Evolutionary conservation across 495 filamentous ascomycete species (phyloP).

Genomic region (Penicillium flavigenum): DNA sequence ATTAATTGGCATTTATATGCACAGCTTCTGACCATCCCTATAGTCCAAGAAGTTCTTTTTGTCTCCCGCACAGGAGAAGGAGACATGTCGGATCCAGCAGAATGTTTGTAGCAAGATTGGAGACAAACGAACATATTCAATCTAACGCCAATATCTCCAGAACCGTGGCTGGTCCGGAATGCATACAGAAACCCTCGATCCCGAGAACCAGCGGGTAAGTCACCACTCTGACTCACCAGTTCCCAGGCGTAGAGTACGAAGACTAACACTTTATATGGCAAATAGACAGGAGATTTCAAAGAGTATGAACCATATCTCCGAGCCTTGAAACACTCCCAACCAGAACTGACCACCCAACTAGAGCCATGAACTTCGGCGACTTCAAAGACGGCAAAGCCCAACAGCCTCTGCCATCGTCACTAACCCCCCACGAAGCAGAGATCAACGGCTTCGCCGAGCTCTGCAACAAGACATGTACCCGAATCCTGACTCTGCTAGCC

Average conservation of each 20-base stretch:
- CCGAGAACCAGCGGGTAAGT: conserved; percentile 73
- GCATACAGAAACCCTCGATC: conserved; percentile 86
- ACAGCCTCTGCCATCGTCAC: conserved; percentile 70
- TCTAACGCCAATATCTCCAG: conserved; percentile 30
- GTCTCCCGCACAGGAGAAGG: conserved; percentile 69
- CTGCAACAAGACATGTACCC: conserved; percentile 72
- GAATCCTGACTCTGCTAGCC: conserved; percentile 72
- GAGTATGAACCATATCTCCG: conserved; percentile 54
- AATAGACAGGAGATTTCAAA: conserved; percentile 84
- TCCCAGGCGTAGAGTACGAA: not conserved
- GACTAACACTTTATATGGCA: conserved; percentile 10
- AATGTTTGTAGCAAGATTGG: conserved; percentile 45
- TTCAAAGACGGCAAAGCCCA: conserved; percentile 70
- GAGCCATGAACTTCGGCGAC: conserved; percentile 89
- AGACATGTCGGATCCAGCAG: conserved; percentile 65
- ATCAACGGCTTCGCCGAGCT: conserved; percentile 63
- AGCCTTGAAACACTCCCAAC: not conserved
- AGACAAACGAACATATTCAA: not conserved
- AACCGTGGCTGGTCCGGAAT: conserved; percentile 89
- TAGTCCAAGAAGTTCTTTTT: conserved; percentile 79
- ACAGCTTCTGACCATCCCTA: conserved; percentile 10
- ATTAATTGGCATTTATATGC: not conserved
- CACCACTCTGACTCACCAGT: not conserved
- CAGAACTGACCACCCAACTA: conserved; percentile 33
- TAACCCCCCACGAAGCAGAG: conserved; percentile 58